Conservation (phyloP, 2,329 filamentous ascomycete genomes). For the Fusarium sp. region DNA sequence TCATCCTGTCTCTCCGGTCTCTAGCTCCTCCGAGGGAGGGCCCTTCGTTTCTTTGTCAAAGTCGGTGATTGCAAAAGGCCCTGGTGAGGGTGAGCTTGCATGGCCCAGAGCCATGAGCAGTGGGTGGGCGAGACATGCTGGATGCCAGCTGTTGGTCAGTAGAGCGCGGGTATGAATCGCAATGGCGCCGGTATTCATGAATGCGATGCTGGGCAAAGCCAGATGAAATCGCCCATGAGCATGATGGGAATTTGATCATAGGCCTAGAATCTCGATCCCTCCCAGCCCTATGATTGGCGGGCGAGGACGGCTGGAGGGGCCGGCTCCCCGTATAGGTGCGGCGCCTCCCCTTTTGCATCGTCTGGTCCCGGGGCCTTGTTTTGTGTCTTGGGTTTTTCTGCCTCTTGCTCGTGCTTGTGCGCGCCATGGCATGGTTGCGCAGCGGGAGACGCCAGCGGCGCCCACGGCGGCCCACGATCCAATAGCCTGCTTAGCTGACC, state of each 20-base stretch:
- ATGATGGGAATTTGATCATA: constrained; percentile 39
- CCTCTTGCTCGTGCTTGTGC: constrained; percentile 7
- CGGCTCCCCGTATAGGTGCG: constrained; percentile 27
- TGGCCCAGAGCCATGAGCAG: not conserved
- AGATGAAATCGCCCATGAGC: constrained; percentile 29
- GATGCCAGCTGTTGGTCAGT: constrained; percentile 6
- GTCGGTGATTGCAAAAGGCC: not conserved
- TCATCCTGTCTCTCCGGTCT: constrained; percentile 8
- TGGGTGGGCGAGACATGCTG: constrained; percentile 1
- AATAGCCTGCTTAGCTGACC: constrained; percentile 4
- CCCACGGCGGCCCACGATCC: constrained; percentile 1
- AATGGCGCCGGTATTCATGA: constrained; percentile 14
- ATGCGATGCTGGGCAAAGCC: constrained; percentile 11
- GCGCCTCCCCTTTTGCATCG: constrained; percentile 19
- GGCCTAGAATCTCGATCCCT: constrained; percentile 41
- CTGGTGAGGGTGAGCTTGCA: not conserved
- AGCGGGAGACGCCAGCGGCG: constrained; percentile 7
- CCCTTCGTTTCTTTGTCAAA: constrained; percentile 2
- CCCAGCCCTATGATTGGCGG: constrained; percentile 16
- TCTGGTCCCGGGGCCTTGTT: constrained; percentile 15
- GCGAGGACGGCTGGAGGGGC: constrained; percentile 10
- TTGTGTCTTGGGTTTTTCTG: constrained; percentile 10
- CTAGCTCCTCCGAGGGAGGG: constrained; percentile 9
- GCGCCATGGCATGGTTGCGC: not conserved
- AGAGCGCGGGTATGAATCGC: constrained; percentile 1